Evolutionary conservation across 1,284 basidiomycete species (phyloP).

Genomic region (Microbotryum saponariae): DNA sequence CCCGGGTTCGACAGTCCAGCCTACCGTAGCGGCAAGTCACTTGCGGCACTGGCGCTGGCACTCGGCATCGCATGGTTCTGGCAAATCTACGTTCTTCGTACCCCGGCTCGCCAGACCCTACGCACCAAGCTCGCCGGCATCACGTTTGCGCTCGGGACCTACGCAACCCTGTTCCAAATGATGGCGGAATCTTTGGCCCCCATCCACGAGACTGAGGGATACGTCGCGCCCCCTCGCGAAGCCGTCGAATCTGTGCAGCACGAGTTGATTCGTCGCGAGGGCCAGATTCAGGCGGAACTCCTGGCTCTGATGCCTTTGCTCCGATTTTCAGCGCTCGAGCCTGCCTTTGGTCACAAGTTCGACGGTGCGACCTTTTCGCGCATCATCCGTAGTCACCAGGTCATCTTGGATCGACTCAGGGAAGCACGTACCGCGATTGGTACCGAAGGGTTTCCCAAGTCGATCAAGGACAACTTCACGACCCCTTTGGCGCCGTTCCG

Average conservation of each 20-base stretch:
- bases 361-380: slow-evolving; percentile 27
- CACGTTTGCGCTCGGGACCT: slow-evolving; percentile 33
- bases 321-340: slow-evolving; percentile 28
- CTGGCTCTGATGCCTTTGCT: slow-evolving; percentile 40
- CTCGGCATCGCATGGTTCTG: slow-evolving; percentile 36
- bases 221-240: slow-evolving; percentile 27
- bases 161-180: slow-evolving; percentile 35
- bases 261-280: slow-evolving; percentile 39
- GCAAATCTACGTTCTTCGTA: slow-evolving; percentile 39
- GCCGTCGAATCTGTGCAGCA: slow-evolving; percentile 36
- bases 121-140: slow-evolving; percentile 37
- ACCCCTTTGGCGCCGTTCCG: slow-evolving; percentile 10
- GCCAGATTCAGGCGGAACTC: slow-evolving; percentile 39
- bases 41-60: slow-evolving; percentile 38
- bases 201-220: slow-evolving; percentile 17
- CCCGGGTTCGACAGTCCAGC: slow-evolving; percentile 20
- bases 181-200: slow-evolving; percentile 8
- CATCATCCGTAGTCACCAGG: slow-evolving; percentile 35
- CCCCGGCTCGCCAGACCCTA: slow-evolving; percentile 40
- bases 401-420: slow-evolving; percentile 37
- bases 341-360: slow-evolving; percentile 32
- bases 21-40: slow-evolving; percentile 34
- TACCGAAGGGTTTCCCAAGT: slow-evolving; percentile 31
- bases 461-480: slow-evolving; percentile 33
- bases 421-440: slow-evolving; percentile 37